A percentile compares a stretch with the other conserved stretches of the same genome.
These are phyloP conservation scores for Ganoderma leucocontextum DNA, from an alignment of 1,284 basidiomycete genomes.

Conservation along the genomic window DNA sequence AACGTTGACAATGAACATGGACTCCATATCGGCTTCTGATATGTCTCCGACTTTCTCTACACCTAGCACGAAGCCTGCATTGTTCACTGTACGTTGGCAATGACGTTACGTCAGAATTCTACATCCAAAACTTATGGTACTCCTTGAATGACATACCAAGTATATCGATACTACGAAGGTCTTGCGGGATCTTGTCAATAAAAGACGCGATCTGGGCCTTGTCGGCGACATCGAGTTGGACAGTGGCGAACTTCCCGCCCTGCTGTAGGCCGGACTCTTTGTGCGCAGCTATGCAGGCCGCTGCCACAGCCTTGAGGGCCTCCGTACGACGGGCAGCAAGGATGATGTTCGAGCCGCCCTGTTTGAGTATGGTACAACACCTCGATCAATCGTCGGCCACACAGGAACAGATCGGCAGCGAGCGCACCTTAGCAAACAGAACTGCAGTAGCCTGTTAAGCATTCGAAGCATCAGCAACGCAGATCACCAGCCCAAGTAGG, in stretches of 20 bases:
- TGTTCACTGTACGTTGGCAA: slow-evolving; percentile 67
- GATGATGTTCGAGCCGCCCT: slow-evolving; percentile 85
- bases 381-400: not conserved
- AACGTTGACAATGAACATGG: slow-evolving; percentile 96
- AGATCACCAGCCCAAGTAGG: slow-evolving; percentile 2
- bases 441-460: slow-evolving; percentile 76
- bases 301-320: slow-evolving; percentile 67
- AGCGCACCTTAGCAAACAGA: slow-evolving; percentile 79
- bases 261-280: slow-evolving; percentile 74
- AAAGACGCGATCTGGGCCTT: slow-evolving; percentile 70
- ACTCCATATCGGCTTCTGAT: slow-evolving; percentile 75
- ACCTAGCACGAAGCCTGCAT: slow-evolving; percentile 89
- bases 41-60: slow-evolving; percentile 86
- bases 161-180: slow-evolving; percentile 75
- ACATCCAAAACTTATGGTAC: not conserved
- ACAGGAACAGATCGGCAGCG: slow-evolving; percentile 1
- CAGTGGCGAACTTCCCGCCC: slow-evolving; percentile 72
- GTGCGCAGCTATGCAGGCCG: slow-evolving; percentile 74
- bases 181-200: slow-evolving; percentile 72
- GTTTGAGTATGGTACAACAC: not conserved
- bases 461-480: slow-evolving; percentile 4
- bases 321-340: slow-evolving; percentile 76
- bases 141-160: slow-evolving; percentile 59
- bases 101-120: not conserved
- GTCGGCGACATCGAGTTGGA: slow-evolving; percentile 82